These are phyloP conservation scores for Boletus hoseneyae DNA, from an alignment of 1,284 basidiomycete species.

Conservation along the genomic window DNA sequence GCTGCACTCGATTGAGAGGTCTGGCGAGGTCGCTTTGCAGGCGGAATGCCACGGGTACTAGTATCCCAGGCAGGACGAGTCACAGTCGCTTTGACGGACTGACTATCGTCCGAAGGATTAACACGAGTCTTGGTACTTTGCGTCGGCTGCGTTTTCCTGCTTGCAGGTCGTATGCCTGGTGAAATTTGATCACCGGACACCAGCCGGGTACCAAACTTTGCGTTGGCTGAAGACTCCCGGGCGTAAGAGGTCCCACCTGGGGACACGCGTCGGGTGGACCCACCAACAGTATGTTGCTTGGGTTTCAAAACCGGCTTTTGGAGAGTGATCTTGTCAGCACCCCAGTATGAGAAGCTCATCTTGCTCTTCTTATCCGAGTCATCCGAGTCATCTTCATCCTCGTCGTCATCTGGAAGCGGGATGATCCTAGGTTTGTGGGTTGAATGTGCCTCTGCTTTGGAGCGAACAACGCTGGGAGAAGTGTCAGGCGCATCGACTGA, in stretches of 20 bases:
- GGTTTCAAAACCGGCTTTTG: slow-evolving; percentile 69
- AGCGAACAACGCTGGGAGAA: slow-evolving; percentile 59
- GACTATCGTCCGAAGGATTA: slow-evolving; percentile 48
- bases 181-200: slow-evolving; percentile 52
- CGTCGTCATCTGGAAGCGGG: slow-evolving; percentile 63
- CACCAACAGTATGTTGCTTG: slow-evolving; percentile 36
- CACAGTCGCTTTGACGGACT: slow-evolving; percentile 63
- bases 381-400: slow-evolving; percentile 67
- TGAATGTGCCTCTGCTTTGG: slow-evolving; percentile 57
- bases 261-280: slow-evolving; percentile 45
- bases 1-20: slow-evolving; percentile 64
- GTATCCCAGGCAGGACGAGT: slow-evolving; percentile 69
- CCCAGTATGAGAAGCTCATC: slow-evolving; percentile 91
- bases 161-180: slow-evolving; percentile 51
- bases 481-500: slow-evolving; percentile 7
- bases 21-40: slow-evolving; percentile 57
- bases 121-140: slow-evolving; percentile 46
- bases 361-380: slow-evolving; percentile 85
- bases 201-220: slow-evolving; percentile 77
- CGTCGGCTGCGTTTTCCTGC: slow-evolving; percentile 55
- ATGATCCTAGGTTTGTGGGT: slow-evolving; percentile 61
- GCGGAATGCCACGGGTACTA: slow-evolving; percentile 49
- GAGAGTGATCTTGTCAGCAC: slow-evolving; percentile 81
- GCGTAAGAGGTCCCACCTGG: slow-evolving; percentile 53
- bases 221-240: slow-evolving; percentile 78